Conservation (phyloP, 1,139 yeast species). For the Eremothecium cymbalariae region DNA sequence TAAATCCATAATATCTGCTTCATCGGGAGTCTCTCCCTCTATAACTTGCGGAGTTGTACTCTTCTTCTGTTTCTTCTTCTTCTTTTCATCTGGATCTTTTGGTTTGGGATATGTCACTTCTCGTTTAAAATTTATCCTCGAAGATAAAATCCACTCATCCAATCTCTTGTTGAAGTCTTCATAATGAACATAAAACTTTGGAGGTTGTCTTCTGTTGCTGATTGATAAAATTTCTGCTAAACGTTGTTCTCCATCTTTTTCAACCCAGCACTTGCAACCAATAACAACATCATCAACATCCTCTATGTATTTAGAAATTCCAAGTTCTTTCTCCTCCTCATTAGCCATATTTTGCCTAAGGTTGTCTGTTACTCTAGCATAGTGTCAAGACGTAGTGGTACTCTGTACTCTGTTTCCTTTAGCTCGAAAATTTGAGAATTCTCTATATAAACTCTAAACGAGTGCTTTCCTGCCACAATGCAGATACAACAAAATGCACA, state of each 20-base stretch:
- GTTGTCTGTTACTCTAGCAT: no score
- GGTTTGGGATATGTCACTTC: conserved; percentile 68
- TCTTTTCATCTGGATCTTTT: conserved; percentile 36
- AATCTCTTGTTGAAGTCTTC: conserved; percentile 87
- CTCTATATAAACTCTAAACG: no score
- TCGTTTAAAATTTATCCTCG: conserved; percentile 58
- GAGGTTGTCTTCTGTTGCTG: conserved; percentile 66
- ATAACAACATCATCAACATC: conserved; percentile 45
- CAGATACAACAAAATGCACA: no score
- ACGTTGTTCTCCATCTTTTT: conserved; percentile 71
- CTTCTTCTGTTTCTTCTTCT: conserved; percentile 28
- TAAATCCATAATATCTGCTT: conserved; percentile 72
- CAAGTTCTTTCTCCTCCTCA: conserved; percentile 20
- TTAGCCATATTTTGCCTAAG: no score
- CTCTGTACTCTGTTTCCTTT: no score
- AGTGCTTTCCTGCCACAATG: no score
- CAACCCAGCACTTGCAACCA: conserved; percentile 76
- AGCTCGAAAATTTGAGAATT: no score
- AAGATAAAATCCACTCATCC: conserved; percentile 84
- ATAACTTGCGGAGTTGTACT: conserved; percentile 17
- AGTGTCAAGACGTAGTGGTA: no score
- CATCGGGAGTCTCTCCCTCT: conserved; percentile 29
- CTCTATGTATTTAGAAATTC: conserved; percentile 24
- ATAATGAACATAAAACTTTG: conserved; percentile 86
- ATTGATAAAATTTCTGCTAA: conserved; percentile 79